Evolutionary conservation across 345 rosid species (phyloP).

Genomic region (Anastatica hierochuntica): DNA sequence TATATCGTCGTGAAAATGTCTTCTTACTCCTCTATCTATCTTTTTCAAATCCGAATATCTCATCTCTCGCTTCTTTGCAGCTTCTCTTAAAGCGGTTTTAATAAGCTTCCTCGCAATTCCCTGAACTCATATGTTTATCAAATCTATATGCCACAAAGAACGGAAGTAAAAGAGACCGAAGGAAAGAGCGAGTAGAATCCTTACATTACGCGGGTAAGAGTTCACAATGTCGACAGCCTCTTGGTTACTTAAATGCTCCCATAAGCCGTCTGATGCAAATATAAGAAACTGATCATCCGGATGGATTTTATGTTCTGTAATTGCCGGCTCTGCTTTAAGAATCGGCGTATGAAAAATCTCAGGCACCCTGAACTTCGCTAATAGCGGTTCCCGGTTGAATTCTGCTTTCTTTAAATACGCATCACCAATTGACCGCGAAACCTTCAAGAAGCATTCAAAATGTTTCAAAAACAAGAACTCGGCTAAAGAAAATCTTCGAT

Average conservation of each 20-base stretch:
- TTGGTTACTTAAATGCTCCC: slow-evolving; percentile 27
- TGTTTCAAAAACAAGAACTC: neutral
- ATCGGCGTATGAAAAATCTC: slow-evolving; percentile 21
- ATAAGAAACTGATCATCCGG: slow-evolving; percentile 32
- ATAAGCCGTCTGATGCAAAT: slow-evolving; percentile 32
- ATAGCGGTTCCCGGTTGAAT: slow-evolving; percentile 26
- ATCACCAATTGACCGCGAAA: slow-evolving; percentile 31
- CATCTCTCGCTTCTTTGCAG: slow-evolving; percentile 31
- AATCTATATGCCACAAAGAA: neutral
- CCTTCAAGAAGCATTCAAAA: slow-evolving; percentile 8
- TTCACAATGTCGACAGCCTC: slow-evolving; percentile 31
- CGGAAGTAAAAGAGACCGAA: neutral
- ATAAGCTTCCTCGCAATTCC: slow-evolving; percentile 30
- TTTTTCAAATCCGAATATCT: slow-evolving; percentile 31
- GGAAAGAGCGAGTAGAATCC: neutral
- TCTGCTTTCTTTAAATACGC: slow-evolving; percentile 31
- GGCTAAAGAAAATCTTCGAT: neutral
- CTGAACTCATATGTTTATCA: slow-evolving; percentile 4
- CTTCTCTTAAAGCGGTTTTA: slow-evolving; percentile 27
- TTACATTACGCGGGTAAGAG: slow-evolving; percentile 22
- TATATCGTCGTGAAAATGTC: slow-evolving; percentile 35
- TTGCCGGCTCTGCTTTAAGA: slow-evolving; percentile 25
- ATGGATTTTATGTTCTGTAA: slow-evolving; percentile 22
- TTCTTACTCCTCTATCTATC: slow-evolving; percentile 32
- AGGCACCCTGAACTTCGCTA: slow-evolving; percentile 28